Evolutionary conservation across 2,329 filamentous ascomycete genomes (phyloP).

Genomic region (Allantophomopsis lycopodina): DNA sequence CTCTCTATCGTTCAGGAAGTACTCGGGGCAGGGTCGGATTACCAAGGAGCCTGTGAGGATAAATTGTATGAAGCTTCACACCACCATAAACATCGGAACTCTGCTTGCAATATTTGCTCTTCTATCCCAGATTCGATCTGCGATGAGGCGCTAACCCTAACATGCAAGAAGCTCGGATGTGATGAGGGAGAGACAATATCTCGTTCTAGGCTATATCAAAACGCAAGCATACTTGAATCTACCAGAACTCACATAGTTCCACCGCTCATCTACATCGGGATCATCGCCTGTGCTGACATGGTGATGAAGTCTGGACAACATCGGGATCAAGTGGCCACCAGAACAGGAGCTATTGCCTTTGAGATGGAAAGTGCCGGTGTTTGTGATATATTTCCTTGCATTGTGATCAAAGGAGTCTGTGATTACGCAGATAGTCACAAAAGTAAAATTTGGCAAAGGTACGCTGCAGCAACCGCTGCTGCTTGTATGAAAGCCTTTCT

Average conservation of each 20-base stretch:
- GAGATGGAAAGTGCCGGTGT: conserved; percentile 18
- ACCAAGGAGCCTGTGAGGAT: conserved; percentile 2
- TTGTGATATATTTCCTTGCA: conserved; percentile 18
- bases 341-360: conserved; percentile 7
- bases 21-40: neutral
- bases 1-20: conserved; percentile 1
- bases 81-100: no score
- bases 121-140: no score
- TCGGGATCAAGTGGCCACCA: conserved; percentile 3
- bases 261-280: conserved; percentile 17
- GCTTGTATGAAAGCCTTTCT: conserved; percentile 11
- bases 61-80: conserved; percentile 1
- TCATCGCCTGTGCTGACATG: conserved; percentile 15
- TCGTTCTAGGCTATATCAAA: no score
- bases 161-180: no score
- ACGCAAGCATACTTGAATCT: no score
- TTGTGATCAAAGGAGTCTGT: conserved; percentile 26
- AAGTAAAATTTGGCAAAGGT: conserved; percentile 21
- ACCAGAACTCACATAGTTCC: neutral
- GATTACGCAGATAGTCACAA: conserved; percentile 27
- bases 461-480: conserved; percentile 19
- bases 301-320: conserved; percentile 5
- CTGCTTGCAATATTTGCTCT: no score
- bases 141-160: no score
- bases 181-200: no score